A percentile compares a stretch with the other conserved stretches of the same genome.
These are phyloP conservation scores for Detonula confervacea DNA, from an alignment of 352 stramenopile species.

Conservation along the genomic window DNA sequence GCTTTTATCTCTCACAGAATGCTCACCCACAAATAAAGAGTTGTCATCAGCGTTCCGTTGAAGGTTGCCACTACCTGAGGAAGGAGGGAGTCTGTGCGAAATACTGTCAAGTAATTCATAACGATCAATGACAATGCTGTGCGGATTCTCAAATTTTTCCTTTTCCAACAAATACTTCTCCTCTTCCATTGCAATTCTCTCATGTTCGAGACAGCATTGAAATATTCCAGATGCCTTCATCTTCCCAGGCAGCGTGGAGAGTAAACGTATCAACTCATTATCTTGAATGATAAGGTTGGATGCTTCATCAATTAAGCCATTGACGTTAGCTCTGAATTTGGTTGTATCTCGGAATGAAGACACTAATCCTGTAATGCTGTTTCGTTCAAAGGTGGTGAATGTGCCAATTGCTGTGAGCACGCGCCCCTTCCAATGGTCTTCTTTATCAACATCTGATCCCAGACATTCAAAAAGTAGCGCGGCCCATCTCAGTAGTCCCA, in stretches of 20 bases:
- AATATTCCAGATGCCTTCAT: conserved; percentile 31
- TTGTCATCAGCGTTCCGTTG: conserved; percentile 14
- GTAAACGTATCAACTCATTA: conserved; percentile 36
- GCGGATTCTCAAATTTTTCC: conserved; percentile 46
- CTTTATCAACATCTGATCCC: conserved; percentile 60
- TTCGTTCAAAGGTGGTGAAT: conserved; percentile 37
- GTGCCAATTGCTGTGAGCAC: conserved; percentile 9
- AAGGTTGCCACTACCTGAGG: conserved; percentile 6
- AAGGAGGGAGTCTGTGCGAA: conserved; percentile 39
- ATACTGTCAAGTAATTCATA: conserved; percentile 66
- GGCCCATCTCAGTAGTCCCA: conserved; percentile 69
- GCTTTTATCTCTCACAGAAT: conserved; percentile 57
- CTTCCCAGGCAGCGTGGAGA: conserved; percentile 33
- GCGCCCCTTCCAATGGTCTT: conserved; percentile 54
- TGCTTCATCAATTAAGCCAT: conserved; percentile 53
- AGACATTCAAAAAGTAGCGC: conserved; percentile 75
- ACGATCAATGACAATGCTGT: conserved; percentile 53
- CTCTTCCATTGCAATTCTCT: conserved; percentile 30
- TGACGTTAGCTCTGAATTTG: conserved; percentile 46
- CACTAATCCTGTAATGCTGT: conserved; percentile 39
- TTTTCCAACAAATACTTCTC: conserved; percentile 33
- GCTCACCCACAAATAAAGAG: conserved; percentile 29
- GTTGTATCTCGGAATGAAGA: conserved; percentile 27
- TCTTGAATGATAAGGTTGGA: conserved; percentile 61
- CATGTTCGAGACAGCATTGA: conserved; percentile 36